These are phyloP conservation scores for Trichophyton mentagrophytes DNA, from an alignment of 2,329 filamentous ascomycete species.

Conservation along the genomic window DNA sequence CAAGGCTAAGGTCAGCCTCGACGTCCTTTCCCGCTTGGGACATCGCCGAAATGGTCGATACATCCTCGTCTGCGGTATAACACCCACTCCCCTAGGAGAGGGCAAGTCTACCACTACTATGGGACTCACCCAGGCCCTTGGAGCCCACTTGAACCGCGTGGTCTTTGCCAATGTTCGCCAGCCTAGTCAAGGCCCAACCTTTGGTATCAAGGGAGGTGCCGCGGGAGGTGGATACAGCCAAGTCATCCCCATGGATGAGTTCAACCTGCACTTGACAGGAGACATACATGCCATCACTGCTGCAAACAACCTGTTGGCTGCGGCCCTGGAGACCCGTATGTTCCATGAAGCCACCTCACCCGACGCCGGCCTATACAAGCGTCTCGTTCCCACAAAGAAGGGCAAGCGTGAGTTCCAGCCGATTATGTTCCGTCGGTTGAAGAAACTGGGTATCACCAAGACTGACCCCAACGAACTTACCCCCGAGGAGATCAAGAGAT, in stretches of 20 bases:
- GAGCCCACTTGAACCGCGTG: constrained; percentile 73
- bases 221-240: constrained; percentile 97
- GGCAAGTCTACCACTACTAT: constrained; percentile 98
- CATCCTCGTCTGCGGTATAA: constrained; percentile 88
- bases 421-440: constrained; percentile 82
- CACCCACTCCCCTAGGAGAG: constrained; percentile 88
- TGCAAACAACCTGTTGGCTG: constrained; percentile 91
- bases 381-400: constrained; percentile 80
- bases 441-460: constrained; percentile 94
- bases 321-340: constrained; percentile 93
- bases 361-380: constrained; percentile 72
- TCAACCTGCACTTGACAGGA: constrained; percentile 93
- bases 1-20: constrained; percentile 89
- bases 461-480: constrained; percentile 84
- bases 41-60: constrained; percentile 85
- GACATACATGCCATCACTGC: constrained; percentile 96
- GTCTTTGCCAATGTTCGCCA: constrained; percentile 95
- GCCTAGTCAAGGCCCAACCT: constrained; percentile 92
- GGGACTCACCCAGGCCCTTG: constrained; percentile 83
- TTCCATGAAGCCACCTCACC: constrained; percentile 97
- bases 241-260: constrained; percentile 99
- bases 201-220: constrained; percentile 96
- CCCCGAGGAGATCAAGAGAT: constrained; percentile 72
- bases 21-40: constrained; percentile 65
- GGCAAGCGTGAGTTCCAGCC: constrained; percentile 76